Evolutionary conservation across 805 yeast genomes (phyloP).

Genomic region (Hyphopichia homilentoma): DNA sequence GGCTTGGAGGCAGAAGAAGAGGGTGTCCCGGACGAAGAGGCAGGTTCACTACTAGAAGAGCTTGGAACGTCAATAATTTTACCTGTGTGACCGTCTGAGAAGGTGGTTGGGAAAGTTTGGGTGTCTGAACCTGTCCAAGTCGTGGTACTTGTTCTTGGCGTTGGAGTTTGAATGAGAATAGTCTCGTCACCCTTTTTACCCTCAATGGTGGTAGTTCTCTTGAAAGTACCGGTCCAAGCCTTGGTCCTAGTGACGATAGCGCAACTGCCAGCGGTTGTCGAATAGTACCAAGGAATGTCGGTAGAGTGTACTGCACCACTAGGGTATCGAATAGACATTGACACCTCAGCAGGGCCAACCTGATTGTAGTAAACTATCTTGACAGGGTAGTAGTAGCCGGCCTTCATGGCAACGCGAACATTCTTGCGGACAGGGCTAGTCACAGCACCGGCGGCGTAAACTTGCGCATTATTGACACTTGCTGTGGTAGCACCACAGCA

Average conservation of each 20-base stretch:
- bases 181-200: not conserved
- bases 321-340: not conserved
- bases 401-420: not conserved
- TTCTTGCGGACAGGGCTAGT: not conserved
- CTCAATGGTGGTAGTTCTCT: not conserved
- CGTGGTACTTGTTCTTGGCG: not conserved
- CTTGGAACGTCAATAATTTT: too few relatives aligned
- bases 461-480: not conserved
- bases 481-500: not conserved
- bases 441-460: not conserved
- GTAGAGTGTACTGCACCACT: not conserved
- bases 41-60: too few relatives aligned
- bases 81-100: too few relatives aligned
- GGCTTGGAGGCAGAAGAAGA: too few relatives aligned
- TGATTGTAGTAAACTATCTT: not conserved
- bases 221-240: not conserved
- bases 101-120: too few relatives aligned
- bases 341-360: not conserved
- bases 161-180: too few relatives aligned
- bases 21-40: too few relatives aligned
- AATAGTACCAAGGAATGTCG: not conserved
- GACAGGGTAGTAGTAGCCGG: not conserved
- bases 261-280: too few relatives aligned
- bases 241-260: not conserved
- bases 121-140: not conserved